Evolutionary conservation across 169 alveolate genomes (phyloP).

Genomic region (Cryptosporidium bovis): DNA sequence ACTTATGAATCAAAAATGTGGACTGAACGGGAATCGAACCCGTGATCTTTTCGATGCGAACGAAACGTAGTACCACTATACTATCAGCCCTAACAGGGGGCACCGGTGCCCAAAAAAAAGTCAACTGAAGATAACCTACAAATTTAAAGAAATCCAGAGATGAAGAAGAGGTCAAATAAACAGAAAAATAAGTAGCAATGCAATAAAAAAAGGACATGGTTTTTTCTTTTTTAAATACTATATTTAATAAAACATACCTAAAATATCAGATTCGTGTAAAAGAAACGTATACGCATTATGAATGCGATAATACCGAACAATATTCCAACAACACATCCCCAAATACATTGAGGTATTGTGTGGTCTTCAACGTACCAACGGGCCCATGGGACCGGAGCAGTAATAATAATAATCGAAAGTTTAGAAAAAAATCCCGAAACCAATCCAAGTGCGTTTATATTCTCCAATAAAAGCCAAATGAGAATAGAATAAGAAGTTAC

Average conservation of each 20-base stretch:
- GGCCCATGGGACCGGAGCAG: constrained; percentile 80
- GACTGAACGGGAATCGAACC: constrained; percentile 77
- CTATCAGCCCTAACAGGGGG: constrained; percentile 61
- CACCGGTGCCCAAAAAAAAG: not conserved
- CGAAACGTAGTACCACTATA: constrained; percentile 77
- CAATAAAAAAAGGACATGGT: not conserved
- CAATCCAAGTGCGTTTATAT: constrained; percentile 77
- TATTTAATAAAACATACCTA: constrained; percentile 11
- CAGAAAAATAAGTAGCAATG: not conserved
- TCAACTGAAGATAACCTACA: too few species aligned
- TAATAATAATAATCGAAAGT: constrained; percentile 72
- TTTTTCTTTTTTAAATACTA: not conserved
- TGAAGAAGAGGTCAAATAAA: not conserved
- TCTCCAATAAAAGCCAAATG: constrained; percentile 73
- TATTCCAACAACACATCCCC: constrained; percentile 76
- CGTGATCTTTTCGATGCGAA: constrained; percentile 77
- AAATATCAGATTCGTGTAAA: constrained; percentile 36
- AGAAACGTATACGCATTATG: constrained; percentile 52
- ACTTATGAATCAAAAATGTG: constrained; percentile 6
- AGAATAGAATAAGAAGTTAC: constrained; percentile 71
- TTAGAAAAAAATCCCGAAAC: constrained; percentile 53
- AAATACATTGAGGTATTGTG: constrained; percentile 74
- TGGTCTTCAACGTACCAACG: constrained; percentile 78
- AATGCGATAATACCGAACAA: constrained; percentile 62
- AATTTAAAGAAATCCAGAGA: too few species aligned